Conservation (phyloP, 2,329 filamentous ascomycete genomes). For the Trichoderma sp. region DNA sequence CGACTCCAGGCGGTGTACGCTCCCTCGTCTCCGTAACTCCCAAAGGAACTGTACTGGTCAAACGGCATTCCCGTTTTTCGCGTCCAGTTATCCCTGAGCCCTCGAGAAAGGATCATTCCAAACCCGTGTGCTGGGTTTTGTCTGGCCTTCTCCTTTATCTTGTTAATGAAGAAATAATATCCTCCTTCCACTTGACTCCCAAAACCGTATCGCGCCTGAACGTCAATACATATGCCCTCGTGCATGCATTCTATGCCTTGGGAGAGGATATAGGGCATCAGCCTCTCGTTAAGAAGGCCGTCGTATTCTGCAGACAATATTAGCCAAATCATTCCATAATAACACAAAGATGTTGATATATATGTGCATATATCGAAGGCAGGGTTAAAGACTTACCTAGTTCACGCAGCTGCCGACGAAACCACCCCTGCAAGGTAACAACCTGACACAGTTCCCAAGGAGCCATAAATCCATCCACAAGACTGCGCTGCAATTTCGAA, state of each 20-base stretch:
- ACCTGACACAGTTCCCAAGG: not conserved
- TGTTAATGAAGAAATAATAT: not conserved
- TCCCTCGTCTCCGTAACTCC: not conserved
- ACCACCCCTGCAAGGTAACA: not conserved
- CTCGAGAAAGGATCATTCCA: constrained; percentile 21
- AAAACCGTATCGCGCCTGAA: not conserved
- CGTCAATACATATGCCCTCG: constrained; percentile 4
- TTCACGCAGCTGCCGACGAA: not conserved
- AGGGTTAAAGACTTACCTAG: not conserved
- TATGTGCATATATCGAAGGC: not conserved
- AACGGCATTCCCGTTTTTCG: not conserved
- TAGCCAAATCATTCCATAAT: not conserved
- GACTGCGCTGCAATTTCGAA: not conserved
- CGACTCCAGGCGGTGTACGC: not conserved
- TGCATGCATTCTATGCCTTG: constrained; percentile 19
- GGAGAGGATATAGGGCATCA: constrained; percentile 17
- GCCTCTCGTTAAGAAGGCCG: constrained; percentile 2
- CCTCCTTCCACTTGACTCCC: not conserved
- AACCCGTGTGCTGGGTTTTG: not conserved
- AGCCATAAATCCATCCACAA: not conserved
- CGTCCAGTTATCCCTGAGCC: constrained; percentile 15
- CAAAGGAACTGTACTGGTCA: constrained; percentile 19
- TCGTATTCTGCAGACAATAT: not conserved
- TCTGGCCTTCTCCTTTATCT: not conserved
- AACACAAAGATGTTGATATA: not conserved